Percentiles rank a stretch among this genome's conserved stretches.
phyloP scores from a whole-genome alignment of 169 alveolate genomes.

The Cryptosporidium parvum region DNA sequence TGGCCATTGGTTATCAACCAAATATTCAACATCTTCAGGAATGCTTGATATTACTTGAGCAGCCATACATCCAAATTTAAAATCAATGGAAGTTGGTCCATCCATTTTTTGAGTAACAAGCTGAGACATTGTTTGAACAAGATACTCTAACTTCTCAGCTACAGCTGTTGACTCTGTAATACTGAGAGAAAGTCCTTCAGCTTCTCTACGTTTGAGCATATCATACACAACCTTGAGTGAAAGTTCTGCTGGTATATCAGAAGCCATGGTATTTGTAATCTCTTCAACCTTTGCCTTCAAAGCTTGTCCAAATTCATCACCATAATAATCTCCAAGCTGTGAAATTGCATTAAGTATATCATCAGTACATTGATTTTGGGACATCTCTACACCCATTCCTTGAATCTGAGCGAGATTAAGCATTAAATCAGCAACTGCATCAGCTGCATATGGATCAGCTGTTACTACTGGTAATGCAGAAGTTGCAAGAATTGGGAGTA shows the following conservation, averaged over 20 bases:
- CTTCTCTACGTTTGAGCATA: slow-evolving; percentile 49
- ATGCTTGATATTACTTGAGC: slow-evolving; percentile 20
- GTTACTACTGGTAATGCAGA: slow-evolving; percentile 28
- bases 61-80: slow-evolving; percentile 73
- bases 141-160: slow-evolving; percentile 51
- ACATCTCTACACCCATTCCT: slow-evolving; percentile 71
- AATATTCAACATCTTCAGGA: slow-evolving; percentile 55
- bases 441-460: slow-evolving; percentile 76
- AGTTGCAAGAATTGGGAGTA: slow-evolving; percentile 57
- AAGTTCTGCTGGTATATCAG: slow-evolving; percentile 59
- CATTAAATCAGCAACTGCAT: slow-evolving; percentile 51
- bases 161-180: slow-evolving; percentile 29
- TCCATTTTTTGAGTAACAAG: slow-evolving; percentile 39
- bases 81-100: slow-evolving; percentile 28
- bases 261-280: slow-evolving; percentile 53
- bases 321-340: slow-evolving; percentile 70
- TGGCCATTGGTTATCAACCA: slow-evolving; percentile 58
- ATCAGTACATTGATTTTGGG: slow-evolving; percentile 39
- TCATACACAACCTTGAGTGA: slow-evolving; percentile 63
- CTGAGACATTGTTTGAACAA: slow-evolving; percentile 48
- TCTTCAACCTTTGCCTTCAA: slow-evolving; percentile 50
- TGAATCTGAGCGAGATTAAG: slow-evolving; percentile 57
- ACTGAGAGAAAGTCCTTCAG: slow-evolving; percentile 59
- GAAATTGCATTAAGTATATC: slow-evolving; percentile 26
- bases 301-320: slow-evolving; percentile 67